Evolutionary conservation across 306 rosid genomes (phyloP).

Genomic region (Elaeagnus macrophylla): DNA sequence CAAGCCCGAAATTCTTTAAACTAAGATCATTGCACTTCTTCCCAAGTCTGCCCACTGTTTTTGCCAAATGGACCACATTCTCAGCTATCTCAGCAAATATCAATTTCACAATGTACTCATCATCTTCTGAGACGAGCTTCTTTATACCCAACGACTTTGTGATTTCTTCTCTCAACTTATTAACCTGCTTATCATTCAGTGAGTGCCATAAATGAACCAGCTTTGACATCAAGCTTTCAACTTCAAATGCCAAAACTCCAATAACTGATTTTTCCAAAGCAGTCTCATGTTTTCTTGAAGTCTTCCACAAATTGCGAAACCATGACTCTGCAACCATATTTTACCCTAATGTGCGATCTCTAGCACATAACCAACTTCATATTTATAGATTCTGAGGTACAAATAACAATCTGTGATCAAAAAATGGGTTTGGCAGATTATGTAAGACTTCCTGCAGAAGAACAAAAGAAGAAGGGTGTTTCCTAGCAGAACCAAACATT

Average conservation of each 20-base stretch:
- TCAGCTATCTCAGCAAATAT: constrained; percentile 67
- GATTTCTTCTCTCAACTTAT: constrained; percentile 67
- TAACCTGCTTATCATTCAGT: constrained; percentile 67
- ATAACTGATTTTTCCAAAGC: constrained; percentile 46
- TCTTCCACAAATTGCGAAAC: constrained; percentile 84
- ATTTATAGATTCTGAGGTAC: constrained; percentile 23
- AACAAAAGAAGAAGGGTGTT: background rate
- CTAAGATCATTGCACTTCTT: constrained; percentile 70
- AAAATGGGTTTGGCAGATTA: background rate
- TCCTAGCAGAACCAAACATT: too few relatives aligned
- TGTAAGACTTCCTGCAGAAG: background rate
- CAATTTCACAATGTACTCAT: constrained; percentile 43
- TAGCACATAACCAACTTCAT: constrained; percentile 29
- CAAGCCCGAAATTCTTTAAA: constrained; percentile 52
- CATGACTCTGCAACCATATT: constrained; percentile 75
- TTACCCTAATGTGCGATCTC: constrained; percentile 29
- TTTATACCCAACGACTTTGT: constrained; percentile 58
- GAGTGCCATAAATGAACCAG: constrained; percentile 79
- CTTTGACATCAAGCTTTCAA: constrained; percentile 92
- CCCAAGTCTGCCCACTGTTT: constrained; percentile 74
- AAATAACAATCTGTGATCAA: background rate
- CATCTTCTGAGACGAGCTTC: constrained; percentile 81
- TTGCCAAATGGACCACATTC: constrained; percentile 59
- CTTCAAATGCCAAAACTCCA: constrained; percentile 92
- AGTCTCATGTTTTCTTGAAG: constrained; percentile 51